A percentile compares a stretch with the other conserved stretches of the same genome.
Evolutionary conservation across 345 rosid genomes (phyloP).

Genomic region (Lepidium africanum): DNA sequence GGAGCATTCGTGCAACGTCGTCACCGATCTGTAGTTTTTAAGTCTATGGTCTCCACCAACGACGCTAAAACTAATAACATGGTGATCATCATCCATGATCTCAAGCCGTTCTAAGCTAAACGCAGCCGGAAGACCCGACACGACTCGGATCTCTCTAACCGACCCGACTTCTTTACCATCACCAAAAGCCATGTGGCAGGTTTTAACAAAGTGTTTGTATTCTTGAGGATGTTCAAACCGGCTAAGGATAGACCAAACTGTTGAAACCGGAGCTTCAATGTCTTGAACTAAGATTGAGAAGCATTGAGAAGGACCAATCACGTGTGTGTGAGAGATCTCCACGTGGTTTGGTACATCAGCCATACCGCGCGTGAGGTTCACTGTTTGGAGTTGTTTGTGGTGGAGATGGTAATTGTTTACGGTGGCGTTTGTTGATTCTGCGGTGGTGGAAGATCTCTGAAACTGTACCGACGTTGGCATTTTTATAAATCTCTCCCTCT

Average conservation of each 20-base stretch:
- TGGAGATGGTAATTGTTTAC: neutral
- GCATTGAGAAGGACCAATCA: slow-evolving; percentile 55
- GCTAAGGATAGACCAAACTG: slow-evolving; percentile 77
- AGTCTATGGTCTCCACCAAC: slow-evolving; percentile 90
- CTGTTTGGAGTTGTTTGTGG: slow-evolving; percentile 31
- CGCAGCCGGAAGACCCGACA: slow-evolving; percentile 85
- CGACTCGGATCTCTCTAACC: slow-evolving; percentile 63
- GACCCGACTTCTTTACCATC: slow-evolving; percentile 64
- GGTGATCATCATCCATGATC: slow-evolving; percentile 74
- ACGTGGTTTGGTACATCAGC: slow-evolving; percentile 44
- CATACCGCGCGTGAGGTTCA: slow-evolving; percentile 26
- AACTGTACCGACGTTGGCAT: slow-evolving; percentile 67
- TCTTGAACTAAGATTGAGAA: slow-evolving; percentile 51
- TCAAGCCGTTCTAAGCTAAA: slow-evolving; percentile 76
- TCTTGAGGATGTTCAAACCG: slow-evolving; percentile 82
- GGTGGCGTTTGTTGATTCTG: slow-evolving; percentile 13
- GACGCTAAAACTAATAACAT: slow-evolving; percentile 71
- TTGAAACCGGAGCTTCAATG: slow-evolving; percentile 51
- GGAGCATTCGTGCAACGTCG: slow-evolving; percentile 54
- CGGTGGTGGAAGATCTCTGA: slow-evolving; percentile 29
- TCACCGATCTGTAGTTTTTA: slow-evolving; percentile 64
- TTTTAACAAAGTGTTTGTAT: slow-evolving; percentile 71
- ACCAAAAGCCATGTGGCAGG: slow-evolving; percentile 62
- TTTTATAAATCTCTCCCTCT: neutral
- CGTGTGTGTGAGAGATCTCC: slow-evolving; percentile 41